Conservation (phyloP, 139 green algal genomes). For the Coelastrella sp. region DNA sequence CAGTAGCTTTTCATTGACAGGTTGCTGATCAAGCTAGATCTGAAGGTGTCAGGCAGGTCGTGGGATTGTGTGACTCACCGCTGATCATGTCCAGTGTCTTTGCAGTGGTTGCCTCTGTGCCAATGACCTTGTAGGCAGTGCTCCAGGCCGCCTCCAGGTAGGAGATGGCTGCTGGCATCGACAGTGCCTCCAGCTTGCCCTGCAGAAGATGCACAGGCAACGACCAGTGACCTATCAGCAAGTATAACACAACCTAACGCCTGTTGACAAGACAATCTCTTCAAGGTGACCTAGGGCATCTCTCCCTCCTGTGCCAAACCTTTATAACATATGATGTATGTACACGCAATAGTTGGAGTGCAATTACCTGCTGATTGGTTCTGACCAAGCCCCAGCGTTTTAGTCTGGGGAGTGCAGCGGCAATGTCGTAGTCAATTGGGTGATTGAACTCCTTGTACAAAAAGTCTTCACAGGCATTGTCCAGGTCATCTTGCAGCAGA, state of each 20-base stretch:
- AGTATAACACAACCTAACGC: background rate
- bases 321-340: background rate
- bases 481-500: conserved; percentile 9
- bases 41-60: background rate
- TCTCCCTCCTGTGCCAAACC: background rate
- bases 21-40: background rate
- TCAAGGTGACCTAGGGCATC: background rate
- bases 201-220: conserved; percentile 2
- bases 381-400: conserved; percentile 59
- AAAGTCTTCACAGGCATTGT: conserved; percentile 49
- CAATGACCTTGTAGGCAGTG: conserved; percentile 44
- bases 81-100: conserved; percentile 44
- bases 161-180: conserved; percentile 35
- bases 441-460: conserved; percentile 65
- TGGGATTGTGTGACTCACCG: background rate
- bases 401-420: conserved; percentile 62
- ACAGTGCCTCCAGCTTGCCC: conserved; percentile 47
- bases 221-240: background rate
- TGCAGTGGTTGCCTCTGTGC: background rate
- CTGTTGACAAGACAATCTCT: background rate
- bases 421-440: conserved; percentile 68
- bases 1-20: no score
- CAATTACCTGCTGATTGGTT: conserved; percentile 33
- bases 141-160: conserved; percentile 37
- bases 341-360: no score